Evolutionary conservation across 495 filamentous ascomycete species (phyloP).

Genomic region (Penicillium arizonense): DNA sequence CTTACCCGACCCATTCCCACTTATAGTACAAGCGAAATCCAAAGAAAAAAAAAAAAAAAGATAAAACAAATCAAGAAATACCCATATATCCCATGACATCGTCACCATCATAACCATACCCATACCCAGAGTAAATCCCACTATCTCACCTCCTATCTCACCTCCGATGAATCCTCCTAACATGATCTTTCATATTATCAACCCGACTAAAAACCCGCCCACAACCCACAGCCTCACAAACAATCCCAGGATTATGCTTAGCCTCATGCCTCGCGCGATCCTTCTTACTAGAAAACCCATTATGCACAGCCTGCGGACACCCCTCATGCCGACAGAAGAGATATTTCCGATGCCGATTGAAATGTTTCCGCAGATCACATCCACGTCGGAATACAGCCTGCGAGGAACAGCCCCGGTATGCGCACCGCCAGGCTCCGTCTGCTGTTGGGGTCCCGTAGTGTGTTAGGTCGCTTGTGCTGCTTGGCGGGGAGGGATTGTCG

Average conservation of each 20-base stretch:
- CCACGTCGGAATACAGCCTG: conserved; percentile 55
- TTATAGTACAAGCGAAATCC: not conserved
- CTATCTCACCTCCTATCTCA: too few relatives aligned
- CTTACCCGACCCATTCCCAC: not conserved
- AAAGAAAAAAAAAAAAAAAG: not conserved
- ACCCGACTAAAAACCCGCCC: conserved; percentile 59
- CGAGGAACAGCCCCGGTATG: conserved; percentile 56
- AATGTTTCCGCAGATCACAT: conserved; percentile 66
- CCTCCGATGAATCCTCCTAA: conserved; percentile 44
- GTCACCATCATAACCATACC: not conserved
- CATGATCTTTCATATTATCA: conserved; percentile 65
- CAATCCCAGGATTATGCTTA: conserved; percentile 59
- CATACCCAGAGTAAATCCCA: not conserved
- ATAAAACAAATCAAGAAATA: too few relatives aligned
- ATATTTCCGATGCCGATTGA: conserved; percentile 59
- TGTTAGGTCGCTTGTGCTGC: conserved; percentile 22
- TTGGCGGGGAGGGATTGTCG: conserved; percentile 8
- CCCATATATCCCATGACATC: not conserved
- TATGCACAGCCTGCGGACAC: conserved; percentile 55
- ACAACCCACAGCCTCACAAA: conserved; percentile 59
- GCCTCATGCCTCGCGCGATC: conserved; percentile 62
- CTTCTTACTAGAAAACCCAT: conserved; percentile 64
- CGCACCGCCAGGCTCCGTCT: conserved; percentile 52
- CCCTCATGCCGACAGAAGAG: conserved; percentile 61
- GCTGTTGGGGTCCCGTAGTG: conserved; percentile 30